Conservation (phyloP, 2,329 filamentous ascomycete species). For the Botrytis fabae region DNA sequence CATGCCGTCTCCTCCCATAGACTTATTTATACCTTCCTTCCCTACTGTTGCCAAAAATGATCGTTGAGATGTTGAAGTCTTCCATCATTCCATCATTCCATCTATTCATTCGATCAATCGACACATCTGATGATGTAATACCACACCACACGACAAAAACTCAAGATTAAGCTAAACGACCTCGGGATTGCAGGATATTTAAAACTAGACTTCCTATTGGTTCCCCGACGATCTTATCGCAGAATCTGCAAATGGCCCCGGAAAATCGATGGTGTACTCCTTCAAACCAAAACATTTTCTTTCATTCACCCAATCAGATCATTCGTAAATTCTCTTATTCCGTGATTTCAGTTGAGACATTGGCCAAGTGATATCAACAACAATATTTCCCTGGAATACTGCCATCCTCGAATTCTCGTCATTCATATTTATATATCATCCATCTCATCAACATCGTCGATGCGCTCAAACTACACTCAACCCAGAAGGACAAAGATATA, state of each 20-base stretch:
- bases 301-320: slow-evolving; percentile 21
- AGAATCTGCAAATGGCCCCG: slow-evolving; percentile 10
- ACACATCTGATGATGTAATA: neutral
- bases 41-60: neutral
- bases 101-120: neutral
- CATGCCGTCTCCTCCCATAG: neutral
- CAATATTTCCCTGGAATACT: neutral
- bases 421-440: slow-evolving; percentile 7
- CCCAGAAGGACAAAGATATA: neutral
- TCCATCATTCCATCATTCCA: neutral
- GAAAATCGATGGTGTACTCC: neutral
- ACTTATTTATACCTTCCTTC: neutral
- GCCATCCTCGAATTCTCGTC: neutral
- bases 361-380: slow-evolving; percentile 8
- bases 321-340: neutral
- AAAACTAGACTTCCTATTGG: neutral
- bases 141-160: neutral
- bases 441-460: neutral
- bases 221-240: neutral
- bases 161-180: neutral
- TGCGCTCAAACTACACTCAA: neutral
- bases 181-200: neutral
- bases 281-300: slow-evolving; percentile 16
- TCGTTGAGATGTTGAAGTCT: neutral
- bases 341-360: slow-evolving; percentile 14